These are phyloP conservation scores for Anthracocystis walkeri DNA, from an alignment of 1,284 basidiomycete genomes.

Conservation along the genomic window DNA sequence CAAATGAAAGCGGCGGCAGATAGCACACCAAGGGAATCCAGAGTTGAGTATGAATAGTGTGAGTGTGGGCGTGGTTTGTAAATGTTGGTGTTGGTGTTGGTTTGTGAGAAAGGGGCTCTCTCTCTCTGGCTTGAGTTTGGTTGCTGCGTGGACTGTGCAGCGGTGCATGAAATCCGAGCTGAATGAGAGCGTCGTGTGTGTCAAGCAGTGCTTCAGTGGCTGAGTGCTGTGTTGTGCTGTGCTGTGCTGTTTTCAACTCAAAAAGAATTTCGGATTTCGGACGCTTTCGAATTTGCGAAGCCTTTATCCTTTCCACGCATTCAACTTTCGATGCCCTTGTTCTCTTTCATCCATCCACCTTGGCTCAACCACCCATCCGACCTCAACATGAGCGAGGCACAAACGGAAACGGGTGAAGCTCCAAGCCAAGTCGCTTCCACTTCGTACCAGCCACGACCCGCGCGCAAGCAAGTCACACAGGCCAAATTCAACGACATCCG, in stretches of 20 bases:
- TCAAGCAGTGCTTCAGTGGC: neutral
- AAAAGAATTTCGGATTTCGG: constrained; percentile 15
- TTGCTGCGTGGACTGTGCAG: too few species aligned
- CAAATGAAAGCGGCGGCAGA: too few species aligned
- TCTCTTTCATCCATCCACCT: constrained; percentile 11
- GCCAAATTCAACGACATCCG: constrained; percentile 63
- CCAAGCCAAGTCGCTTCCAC: constrained; percentile 32
- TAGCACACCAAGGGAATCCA: too few species aligned
- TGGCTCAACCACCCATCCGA: neutral
- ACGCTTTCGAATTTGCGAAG: constrained; percentile 4
- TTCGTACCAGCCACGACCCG: constrained; percentile 58
- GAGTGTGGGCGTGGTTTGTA: too few species aligned
- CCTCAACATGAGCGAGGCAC: constrained; percentile 31
- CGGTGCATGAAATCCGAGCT: constrained; percentile 8
- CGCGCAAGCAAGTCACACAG: constrained; percentile 63
- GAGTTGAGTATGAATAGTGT: too few species aligned
- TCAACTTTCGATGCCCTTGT: neutral
- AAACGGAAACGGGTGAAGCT: constrained; percentile 7
- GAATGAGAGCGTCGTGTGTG: constrained; percentile 9
- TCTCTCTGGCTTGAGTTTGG: too few species aligned
- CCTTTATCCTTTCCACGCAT: neutral
- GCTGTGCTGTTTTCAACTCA: neutral
- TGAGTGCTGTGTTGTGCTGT: constrained; percentile 4
- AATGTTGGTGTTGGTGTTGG: too few species aligned
- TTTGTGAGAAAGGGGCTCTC: too few species aligned